phyloP scores from a whole-genome alignment of 73 alveolate genomes.

The Effrenium voratum region DNA sequence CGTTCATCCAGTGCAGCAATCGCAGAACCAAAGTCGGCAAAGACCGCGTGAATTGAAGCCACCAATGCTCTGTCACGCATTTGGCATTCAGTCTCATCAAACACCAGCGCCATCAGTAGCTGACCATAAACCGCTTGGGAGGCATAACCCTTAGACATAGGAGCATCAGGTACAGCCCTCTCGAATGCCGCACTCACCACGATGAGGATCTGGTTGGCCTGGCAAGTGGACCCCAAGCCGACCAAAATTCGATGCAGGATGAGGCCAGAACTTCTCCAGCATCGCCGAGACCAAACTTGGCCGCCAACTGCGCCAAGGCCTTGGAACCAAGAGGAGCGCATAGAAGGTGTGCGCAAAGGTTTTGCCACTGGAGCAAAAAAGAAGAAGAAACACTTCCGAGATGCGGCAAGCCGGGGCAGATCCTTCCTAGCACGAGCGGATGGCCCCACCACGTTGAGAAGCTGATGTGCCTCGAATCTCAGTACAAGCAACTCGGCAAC shows the following conservation, averaged over 20 bases:
- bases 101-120: slow-evolving; percentile 64
- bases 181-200: slow-evolving; percentile 75
- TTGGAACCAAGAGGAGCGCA: background rate
- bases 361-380: background rate
- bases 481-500: background rate
- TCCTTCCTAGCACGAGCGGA: slow-evolving; percentile 71
- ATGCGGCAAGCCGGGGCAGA: slow-evolving; percentile 55
- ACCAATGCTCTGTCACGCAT: slow-evolving; percentile 78
- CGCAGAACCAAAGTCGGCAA: slow-evolving; percentile 36
- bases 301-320: slow-evolving; percentile 84
- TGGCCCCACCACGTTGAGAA: slow-evolving; percentile 62
- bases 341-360: background rate
- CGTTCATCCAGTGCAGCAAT: slow-evolving; percentile 58
- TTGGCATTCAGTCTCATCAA: slow-evolving; percentile 52
- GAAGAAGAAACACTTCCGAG: background rate
- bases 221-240: background rate
- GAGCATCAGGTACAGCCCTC: background rate
- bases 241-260: background rate
- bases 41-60: slow-evolving; percentile 65
- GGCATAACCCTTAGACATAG: slow-evolving; percentile 44
- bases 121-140: slow-evolving; percentile 83
- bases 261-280: slow-evolving; percentile 41
- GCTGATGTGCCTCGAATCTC: slow-evolving; percentile 20
- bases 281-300: slow-evolving; percentile 61
- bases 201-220: slow-evolving; percentile 69